Percentiles rank a stretch among this genome's conserved stretches.
phyloP scores from a whole-genome alignment of 192 early-diverging fungal species.

The Blastocladiella britannica region DNA sequence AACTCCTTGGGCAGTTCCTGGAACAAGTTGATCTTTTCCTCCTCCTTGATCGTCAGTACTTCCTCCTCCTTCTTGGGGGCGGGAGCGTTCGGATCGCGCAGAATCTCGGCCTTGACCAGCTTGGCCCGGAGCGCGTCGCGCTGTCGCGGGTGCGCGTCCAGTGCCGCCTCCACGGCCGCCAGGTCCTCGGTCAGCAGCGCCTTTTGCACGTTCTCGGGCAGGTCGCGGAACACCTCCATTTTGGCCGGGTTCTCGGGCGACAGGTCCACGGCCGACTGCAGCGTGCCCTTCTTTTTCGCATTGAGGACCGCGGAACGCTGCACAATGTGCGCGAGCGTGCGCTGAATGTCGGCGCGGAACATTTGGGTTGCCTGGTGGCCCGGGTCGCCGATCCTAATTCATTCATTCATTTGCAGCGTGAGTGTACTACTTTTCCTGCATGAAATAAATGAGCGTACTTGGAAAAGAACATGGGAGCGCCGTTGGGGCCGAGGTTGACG shows the following conservation, averaged over 20 bases:
- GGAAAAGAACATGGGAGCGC: constrained; percentile 61
- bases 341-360: constrained; percentile 68
- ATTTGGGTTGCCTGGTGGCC: constrained; percentile 41
- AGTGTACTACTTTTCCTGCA: constrained; percentile 1
- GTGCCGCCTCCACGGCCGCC: constrained; percentile 60
- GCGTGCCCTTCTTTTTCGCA: constrained; percentile 21
- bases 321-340: constrained; percentile 61
- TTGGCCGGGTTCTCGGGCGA: constrained; percentile 29
- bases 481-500: constrained; percentile 55
- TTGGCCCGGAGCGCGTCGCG: not conserved
- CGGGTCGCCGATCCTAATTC: constrained; percentile 18
- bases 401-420: not conserved
- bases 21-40: not conserved
- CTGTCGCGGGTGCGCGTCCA: constrained; percentile 13
- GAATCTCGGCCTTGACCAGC: not conserved
- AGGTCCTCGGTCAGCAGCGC: constrained; percentile 57
- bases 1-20: not conserved
- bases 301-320: constrained; percentile 44
- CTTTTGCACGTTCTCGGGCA: constrained; percentile 49
- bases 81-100: too few relatives aligned
- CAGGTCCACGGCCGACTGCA: constrained; percentile 19
- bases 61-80: too few relatives aligned
- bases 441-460: constrained; percentile 19
- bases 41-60: constrained; percentile 4
- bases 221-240: constrained; percentile 41